Evolutionary conservation across 2,329 filamentous ascomycete genomes (phyloP), one percentile per base, ranked within the genome.

Genomic region (Monilinia laxa): DNA sequence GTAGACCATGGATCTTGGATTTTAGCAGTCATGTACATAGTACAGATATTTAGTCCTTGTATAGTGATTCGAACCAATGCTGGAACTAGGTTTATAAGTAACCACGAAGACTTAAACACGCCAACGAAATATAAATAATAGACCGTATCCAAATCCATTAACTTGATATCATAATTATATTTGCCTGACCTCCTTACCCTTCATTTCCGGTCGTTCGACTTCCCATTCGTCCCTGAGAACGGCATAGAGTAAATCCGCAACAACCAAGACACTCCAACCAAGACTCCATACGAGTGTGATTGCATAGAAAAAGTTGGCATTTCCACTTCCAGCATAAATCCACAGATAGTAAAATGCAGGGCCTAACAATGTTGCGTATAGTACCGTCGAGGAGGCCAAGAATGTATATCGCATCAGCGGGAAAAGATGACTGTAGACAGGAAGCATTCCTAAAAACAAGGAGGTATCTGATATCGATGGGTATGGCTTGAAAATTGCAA

Each of bases 301-400:
- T 71, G 95, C 95, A 76, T 99, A 99, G 80, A 99, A 99, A 81
- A 99, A 99, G 77, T 99, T 99, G 68, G 95, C 95, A 75, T 99
- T 99, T 38, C 95, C 95, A 66, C 93, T 97, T 60, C 95, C 95
- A 2, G 95, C 95, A 76, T 98, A 99, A 67, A 99, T 94, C 95
- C 95, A 99, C 6, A 99, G 82, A 76, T 99, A 89, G 77, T 98
- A 97, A 77, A 99, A 99, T 0, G 93, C 93, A 1, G 95, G 95
- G 0, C 95, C 95, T 0, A 99, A 84, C 69, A 97, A 89, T 3
- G 89, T 90, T 31, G 92, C 89, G 78, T 99, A 99, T 12, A 98
- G 81, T 51, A 99, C 83, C 2, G 91, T 90, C 0, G 93, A 88
- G 1, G 90, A 85, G 14, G 92, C 89, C 69, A 98, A 85, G 77